A percentile compares a stretch with the other conserved stretches of the same genome.
These are phyloP conservation scores for Colletotrichum sp. DNA, from an alignment of 2,329 filamentous ascomycete species.

Conservation along the genomic window DNA sequence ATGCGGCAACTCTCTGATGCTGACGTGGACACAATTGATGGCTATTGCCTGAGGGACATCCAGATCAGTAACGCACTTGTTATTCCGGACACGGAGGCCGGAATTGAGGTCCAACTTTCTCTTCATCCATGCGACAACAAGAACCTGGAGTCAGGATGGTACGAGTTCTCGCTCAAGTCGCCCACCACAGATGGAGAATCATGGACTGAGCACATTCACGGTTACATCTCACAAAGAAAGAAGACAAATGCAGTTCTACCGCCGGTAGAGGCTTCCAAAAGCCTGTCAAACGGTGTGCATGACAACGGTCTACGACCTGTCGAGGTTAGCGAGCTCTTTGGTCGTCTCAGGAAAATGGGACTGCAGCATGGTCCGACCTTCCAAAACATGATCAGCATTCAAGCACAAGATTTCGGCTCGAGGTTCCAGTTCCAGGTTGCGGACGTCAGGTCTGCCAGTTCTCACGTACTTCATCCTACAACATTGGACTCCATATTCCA, in stretches of 20 bases:
- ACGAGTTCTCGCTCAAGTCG: conserved; percentile 7
- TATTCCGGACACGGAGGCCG: not conserved
- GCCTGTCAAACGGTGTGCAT: conserved; percentile 29
- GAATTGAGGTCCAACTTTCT: not conserved
- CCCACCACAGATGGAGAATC: conserved; percentile 49
- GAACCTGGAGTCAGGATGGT: conserved; percentile 2
- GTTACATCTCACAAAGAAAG: not conserved
- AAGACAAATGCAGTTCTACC: conserved; percentile 24
- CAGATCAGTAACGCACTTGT: conserved; percentile 20
- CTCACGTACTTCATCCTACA: conserved; percentile 34
- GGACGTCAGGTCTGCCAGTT: conserved; percentile 43
- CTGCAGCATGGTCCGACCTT: not conserved
- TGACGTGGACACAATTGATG: not conserved
- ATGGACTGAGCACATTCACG: conserved; percentile 5
- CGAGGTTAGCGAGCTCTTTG: conserved; percentile 52
- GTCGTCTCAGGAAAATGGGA: conserved; percentile 30
- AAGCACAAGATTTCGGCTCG: conserved; percentile 41
- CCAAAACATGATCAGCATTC: not conserved
- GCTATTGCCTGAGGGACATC: conserved; percentile 22
- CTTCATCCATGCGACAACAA: not conserved
- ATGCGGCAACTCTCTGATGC: not conserved
- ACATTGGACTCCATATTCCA: conserved; percentile 10
- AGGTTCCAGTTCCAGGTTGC: conserved; percentile 57
- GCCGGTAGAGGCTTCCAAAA: not conserved
- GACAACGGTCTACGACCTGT: not conserved